Conservation (phyloP, 257 asterid species). For the Solanum sitiens region DNA sequence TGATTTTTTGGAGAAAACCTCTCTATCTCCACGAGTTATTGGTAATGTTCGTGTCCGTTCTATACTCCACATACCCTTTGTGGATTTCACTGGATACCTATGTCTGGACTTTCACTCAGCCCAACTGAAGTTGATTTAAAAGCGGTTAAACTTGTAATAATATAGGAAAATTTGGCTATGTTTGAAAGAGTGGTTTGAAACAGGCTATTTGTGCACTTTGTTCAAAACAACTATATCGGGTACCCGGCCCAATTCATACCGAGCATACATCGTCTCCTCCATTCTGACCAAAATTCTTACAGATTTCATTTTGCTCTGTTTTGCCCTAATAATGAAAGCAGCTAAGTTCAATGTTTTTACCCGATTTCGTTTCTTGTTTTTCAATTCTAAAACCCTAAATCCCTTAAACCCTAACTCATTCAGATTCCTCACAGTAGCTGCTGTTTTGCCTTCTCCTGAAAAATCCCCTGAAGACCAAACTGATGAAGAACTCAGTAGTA, state of each 20-base stretch:
- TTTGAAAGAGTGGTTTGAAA: background rate
- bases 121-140: background rate
- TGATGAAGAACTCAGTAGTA: background rate
- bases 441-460: constrained; percentile 21
- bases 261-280: background rate
- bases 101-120: background rate
- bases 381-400: background rate
- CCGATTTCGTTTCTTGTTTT: constrained; percentile 2
- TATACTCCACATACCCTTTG: background rate
- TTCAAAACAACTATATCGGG: background rate
- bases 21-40: accelerated
- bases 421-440: constrained; percentile 10
- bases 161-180: background rate
- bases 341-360: constrained; percentile 3
- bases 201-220: background rate
- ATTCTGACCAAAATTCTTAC: background rate
- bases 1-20: accelerated
- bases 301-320: background rate
- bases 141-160: background rate
- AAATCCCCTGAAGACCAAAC: constrained; percentile 9
- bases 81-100: background rate
- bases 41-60: accelerated
- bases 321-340: constrained; percentile 5
- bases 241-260: background rate
- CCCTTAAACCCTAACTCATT: constrained; percentile 2